These are phyloP conservation scores for Solanum aculeatissimum DNA, from an alignment of 305 asterid genomes.

Conservation along the genomic window DNA sequence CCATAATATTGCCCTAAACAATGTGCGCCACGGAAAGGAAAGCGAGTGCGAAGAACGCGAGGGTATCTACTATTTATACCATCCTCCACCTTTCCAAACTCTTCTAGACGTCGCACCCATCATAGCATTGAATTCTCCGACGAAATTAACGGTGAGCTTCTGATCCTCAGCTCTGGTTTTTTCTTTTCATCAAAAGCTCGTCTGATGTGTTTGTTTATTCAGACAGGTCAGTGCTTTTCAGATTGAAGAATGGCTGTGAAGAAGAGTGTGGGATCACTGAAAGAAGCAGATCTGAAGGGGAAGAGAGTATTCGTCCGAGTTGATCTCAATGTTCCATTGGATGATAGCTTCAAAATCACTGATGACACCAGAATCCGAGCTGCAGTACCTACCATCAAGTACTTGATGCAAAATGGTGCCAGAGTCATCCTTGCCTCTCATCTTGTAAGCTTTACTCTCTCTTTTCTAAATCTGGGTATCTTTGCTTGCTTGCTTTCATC, in stretches of 20 bases:
- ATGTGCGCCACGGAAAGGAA: background rate
- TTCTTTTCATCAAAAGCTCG: background rate
- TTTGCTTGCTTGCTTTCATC: background rate
- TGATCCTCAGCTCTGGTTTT: background rate
- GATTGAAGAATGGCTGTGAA: slow-evolving; percentile 50
- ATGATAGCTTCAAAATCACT: slow-evolving; percentile 60
- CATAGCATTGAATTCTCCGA: background rate
- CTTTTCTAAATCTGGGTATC: background rate
- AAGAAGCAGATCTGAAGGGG: slow-evolving; percentile 72
- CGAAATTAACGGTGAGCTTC: background rate
- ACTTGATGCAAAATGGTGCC: slow-evolving; percentile 47
- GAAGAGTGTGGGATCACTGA: slow-evolving; percentile 71
- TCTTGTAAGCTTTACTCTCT: slow-evolving; percentile 32
- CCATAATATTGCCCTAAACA: background rate
- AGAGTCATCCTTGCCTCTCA: slow-evolving; percentile 71
- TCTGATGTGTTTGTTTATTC: background rate
- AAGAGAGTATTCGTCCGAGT: slow-evolving; percentile 72
- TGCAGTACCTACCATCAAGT: slow-evolving; percentile 70
- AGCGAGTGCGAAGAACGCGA: slow-evolving; percentile 4
- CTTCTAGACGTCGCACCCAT: background rate
- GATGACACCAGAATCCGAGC: slow-evolving; percentile 84
- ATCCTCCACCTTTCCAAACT: background rate
- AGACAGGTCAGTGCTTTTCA: background rate
- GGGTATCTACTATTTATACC: background rate
- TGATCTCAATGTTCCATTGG: slow-evolving; percentile 89